phyloP scores from a whole-genome alignment of 1,284 basidiomycete species.

The Puccinia triticina region DNA sequence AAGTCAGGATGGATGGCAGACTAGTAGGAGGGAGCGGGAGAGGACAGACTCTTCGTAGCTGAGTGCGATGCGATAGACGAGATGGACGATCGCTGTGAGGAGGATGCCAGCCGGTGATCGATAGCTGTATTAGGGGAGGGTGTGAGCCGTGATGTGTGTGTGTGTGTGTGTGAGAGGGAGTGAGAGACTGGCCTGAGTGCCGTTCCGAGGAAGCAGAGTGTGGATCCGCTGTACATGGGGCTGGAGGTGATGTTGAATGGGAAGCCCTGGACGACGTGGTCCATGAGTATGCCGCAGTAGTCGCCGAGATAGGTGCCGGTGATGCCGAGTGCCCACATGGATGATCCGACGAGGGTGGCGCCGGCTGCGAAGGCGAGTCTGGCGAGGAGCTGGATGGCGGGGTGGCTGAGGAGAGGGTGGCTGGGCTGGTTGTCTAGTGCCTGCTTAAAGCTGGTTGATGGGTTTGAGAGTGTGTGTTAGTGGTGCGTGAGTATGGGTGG shows the following conservation, averaged over 20 bases:
- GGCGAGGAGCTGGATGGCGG: neutral
- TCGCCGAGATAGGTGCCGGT: conserved; percentile 61
- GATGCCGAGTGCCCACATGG: conserved; percentile 60
- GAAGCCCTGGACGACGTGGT: conserved; percentile 59
- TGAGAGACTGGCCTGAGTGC: conserved; percentile 52
- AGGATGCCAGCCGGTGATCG: conserved; percentile 42
- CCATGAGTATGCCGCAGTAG: conserved; percentile 61
- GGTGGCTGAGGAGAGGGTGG: neutral
- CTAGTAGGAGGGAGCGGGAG: neutral
- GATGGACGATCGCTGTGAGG: conserved; percentile 31
- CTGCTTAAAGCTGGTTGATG: conserved; percentile 40
- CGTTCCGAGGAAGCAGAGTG: conserved; percentile 52
- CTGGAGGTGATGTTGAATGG: conserved; percentile 59
- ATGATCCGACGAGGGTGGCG: conserved; percentile 57
- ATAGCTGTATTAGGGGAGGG: conserved; percentile 23
- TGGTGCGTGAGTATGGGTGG: too few species aligned
- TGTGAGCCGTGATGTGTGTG: too few species aligned
- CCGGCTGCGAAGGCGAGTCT: conserved; percentile 55
- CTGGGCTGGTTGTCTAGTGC: conserved; percentile 38
- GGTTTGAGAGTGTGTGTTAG: too few species aligned
- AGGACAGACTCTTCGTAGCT: conserved; percentile 41
- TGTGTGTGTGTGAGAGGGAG: too few species aligned
- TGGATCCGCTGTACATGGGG: conserved; percentile 61
- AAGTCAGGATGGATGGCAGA: neutral
- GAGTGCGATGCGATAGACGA: conserved; percentile 29